These are phyloP conservation scores for Cornus suecica DNA, from an alignment of 148 eudicot genomes.

Conservation along the genomic window DNA sequence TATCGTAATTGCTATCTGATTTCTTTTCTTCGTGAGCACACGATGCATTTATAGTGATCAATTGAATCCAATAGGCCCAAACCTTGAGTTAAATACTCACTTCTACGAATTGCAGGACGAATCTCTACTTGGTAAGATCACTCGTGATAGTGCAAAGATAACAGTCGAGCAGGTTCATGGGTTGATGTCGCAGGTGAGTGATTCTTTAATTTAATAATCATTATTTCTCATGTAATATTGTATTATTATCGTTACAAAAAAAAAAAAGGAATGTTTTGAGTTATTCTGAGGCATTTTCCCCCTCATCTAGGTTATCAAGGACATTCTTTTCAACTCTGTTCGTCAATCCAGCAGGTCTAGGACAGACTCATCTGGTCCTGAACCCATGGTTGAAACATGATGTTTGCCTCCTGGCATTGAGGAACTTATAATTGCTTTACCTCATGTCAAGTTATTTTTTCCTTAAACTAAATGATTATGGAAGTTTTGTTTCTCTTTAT, in stretches of 20 bases:
- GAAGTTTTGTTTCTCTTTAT: no score
- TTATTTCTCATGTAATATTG: background rate
- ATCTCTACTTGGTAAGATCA: constrained; percentile 88
- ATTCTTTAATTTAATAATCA: background rate
- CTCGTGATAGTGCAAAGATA: constrained; percentile 97
- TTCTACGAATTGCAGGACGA: constrained; percentile 65
- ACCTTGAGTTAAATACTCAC: background rate
- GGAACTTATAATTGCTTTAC: background rate
- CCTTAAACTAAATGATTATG: background rate
- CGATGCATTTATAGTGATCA: background rate
- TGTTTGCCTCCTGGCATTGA: background rate
- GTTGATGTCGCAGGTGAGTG: constrained; percentile 85
- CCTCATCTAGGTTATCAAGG: constrained; percentile 73
- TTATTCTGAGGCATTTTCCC: background rate
- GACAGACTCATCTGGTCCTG: constrained; percentile 71
- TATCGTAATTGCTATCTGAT: no score
- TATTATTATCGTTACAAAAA: no score
- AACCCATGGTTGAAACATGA: constrained; percentile 91
- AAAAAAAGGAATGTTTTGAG: background rate
- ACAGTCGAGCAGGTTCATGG: constrained; percentile 99
- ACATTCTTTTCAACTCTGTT: constrained; percentile 81
- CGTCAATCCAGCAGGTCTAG: constrained; percentile 47
- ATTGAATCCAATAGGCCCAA: background rate
- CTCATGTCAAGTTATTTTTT: background rate
- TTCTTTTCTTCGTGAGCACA: background rate